Evolutionary conservation across 306 rosid species (phyloP), one percentile per base, ranked within the genome.

Genomic region (Vicia faba): DNA sequence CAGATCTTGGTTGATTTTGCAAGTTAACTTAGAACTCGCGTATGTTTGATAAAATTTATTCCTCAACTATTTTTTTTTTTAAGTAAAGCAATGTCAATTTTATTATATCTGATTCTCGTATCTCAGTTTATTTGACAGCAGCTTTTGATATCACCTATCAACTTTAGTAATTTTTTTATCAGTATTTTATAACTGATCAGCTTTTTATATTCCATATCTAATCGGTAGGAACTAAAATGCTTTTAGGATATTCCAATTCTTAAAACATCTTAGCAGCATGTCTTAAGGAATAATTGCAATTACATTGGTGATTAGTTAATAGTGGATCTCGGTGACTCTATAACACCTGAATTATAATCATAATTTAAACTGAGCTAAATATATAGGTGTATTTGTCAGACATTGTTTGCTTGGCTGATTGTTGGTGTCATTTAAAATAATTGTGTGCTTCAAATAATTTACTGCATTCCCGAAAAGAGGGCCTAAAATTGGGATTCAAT

Each of bases 401-500:
- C 36, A 58, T n/a, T 65, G 73, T 64, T 57, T 68, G 75, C 78
- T 73, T 26, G 71, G 87, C 80, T 84, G 87, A 81, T 46, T 67
- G 62, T 74, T 65, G 83, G 84, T 84, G 89, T 82, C 84, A 75
- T 57, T 29, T 18, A 58, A 78, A 54, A 64, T 77, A 72, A 61
- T 80, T 63, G 72, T 41, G 60, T 70, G 63, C 58, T 49, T 78
- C 50, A 69, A 71, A 64, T 61, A 81, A 62, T 71, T 76, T 71
- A 73, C 67, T 70, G 72, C 84, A 77, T 81, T 81, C 84, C 83
- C 23, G 70, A 69, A 72, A 84, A 81, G 23, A 77, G 54, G 75
- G 84, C 88, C 62, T 63, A 81, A 86, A 84, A 71, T 40, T 79
- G 46, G 84, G 87, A 69, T 80, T 82, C 88, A 78, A 82, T 49